Percentiles rank a stretch among this genome's conserved stretches.
Evolutionary conservation across 306 rosid species (phyloP).

Genomic region (Lablab purpureus): DNA sequence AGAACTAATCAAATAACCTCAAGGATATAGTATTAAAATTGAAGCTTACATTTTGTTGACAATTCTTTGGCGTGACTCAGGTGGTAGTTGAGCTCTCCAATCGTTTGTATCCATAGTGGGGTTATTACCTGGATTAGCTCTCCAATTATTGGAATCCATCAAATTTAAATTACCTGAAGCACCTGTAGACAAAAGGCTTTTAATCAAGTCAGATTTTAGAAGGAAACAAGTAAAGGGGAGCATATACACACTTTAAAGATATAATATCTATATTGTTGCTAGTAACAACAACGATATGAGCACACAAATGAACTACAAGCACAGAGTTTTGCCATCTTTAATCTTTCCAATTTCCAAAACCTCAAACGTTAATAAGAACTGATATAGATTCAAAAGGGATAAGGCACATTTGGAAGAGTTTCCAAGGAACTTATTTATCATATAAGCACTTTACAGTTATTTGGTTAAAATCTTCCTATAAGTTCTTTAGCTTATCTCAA

Average conservation of each 20-base stretch:
- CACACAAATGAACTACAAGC: not conserved
- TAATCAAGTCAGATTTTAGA: conserved; percentile 20
- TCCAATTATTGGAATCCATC: conserved; percentile 58
- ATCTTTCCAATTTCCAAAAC: conserved; percentile 10
- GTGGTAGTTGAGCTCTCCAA: conserved; percentile 60
- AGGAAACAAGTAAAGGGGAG: conserved; percentile 18
- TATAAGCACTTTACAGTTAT: not conserved
- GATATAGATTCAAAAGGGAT: not conserved
- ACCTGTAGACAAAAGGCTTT: conserved; percentile 14
- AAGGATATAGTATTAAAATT: conserved; percentile 4
- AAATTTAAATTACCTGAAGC: conserved; percentile 30
- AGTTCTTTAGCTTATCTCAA: not conserved
- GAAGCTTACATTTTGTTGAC: conserved; percentile 63
- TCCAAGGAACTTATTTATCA: not conserved
- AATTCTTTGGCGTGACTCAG: conserved; percentile 57
- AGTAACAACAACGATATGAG: conserved; percentile 9
- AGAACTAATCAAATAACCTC: conserved; percentile 2
- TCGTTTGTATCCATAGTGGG: conserved; percentile 51
- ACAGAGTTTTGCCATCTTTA: not conserved
- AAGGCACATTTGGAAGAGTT: not conserved
- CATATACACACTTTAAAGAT: not conserved
- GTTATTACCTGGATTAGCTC: conserved; percentile 54
- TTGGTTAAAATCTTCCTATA: not conserved
- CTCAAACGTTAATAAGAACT: not conserved
- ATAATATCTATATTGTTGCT: not conserved